Base-by-base conservation (phyloP, 2,329 filamentous ascomycete genomes). In the Cercospora brassicicola region DNA sequence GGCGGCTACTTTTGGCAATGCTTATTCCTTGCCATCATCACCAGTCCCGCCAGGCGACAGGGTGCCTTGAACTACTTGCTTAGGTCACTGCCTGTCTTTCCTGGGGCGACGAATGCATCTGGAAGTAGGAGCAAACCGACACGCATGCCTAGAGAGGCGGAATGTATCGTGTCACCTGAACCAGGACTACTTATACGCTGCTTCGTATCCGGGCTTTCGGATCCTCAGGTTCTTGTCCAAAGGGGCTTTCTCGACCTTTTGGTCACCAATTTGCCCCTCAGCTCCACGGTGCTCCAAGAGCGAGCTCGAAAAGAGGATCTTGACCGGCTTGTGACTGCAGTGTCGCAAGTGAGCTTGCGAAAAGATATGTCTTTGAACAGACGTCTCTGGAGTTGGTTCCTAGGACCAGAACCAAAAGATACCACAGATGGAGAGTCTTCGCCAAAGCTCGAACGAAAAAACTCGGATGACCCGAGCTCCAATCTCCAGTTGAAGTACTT, bases 301-400 rank as follows among this genome's bases (percentile, higher is more conserved):
- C 87, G 86, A 56, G 90, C 59, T 39, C 91, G 91, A 68, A 78
- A 85, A 5, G 86, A 86, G 36, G 96, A 99, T 76, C 83, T 97
- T 18, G 90, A 97, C 76, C 86, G 92, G 2, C 84, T 99, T 2
- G 86, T 97, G 33, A 87, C 89, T 67, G 92, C 94, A 15, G 94
- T 94, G 5, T 89, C 89, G n/a, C 89, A 91, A 1, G 94, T 99
- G 20, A 93, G 98, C 1, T 89, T 89, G 20, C 87, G 95, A 60
- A 88, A 94, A 79, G 95, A 99, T 72, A 99, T 99, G 95, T 96
- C 94, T 77, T 82, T 99, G 59, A 99, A 99, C 78, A 86, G 95
- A 73, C 88, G 95, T 42, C 82, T 99, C n/a, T 98, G 94, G 93
- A 89, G 91, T 53, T 99, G 95, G 95, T 89, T 98, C 69, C 84